Conservation (phyloP, 176 grass and related monocot species). For the Oryza punctata region DNA sequence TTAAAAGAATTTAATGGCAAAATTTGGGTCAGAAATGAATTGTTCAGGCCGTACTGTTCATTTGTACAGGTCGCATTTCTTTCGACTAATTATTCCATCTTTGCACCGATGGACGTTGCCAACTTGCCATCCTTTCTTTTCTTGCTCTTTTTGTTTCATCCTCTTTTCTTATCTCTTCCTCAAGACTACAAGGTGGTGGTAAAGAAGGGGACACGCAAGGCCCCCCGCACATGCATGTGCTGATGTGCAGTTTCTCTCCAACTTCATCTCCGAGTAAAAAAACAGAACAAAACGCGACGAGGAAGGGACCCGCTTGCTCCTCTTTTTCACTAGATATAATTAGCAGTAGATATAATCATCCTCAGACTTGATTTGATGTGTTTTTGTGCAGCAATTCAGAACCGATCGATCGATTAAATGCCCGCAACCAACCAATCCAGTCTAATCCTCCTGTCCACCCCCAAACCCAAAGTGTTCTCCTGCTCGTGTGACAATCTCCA, state of each 20-base stretch:
- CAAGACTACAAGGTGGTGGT: neutral
- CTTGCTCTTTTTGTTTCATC: conserved; percentile 20
- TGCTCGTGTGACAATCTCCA: neutral
- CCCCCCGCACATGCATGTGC: conserved; percentile 20
- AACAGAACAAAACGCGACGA: neutral
- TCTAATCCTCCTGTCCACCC: conserved; percentile 24
- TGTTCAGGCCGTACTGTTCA: no score
- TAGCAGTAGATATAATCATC: conserved; percentile 5
- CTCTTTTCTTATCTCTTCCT: neutral
- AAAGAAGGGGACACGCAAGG: neutral
- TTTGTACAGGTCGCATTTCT: neutral
- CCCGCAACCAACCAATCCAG: neutral
- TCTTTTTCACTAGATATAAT: neutral
- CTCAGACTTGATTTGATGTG: neutral
- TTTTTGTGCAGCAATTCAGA: conserved; percentile 30
- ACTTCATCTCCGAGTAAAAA: neutral
- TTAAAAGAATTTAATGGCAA: no score
- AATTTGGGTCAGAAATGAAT: no score
- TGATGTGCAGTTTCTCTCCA: conserved; percentile 28
- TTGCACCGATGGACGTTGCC: neutral
- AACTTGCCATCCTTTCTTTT: neutral
- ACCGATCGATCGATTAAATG: conserved; percentile 31
- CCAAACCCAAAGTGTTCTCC: neutral
- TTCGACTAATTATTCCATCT: neutral
- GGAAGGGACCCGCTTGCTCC: neutral